phyloP scores from a whole-genome alignment of 371 early-diverging fungal genomes.

The Dichotomocladium elegans region DNA sequence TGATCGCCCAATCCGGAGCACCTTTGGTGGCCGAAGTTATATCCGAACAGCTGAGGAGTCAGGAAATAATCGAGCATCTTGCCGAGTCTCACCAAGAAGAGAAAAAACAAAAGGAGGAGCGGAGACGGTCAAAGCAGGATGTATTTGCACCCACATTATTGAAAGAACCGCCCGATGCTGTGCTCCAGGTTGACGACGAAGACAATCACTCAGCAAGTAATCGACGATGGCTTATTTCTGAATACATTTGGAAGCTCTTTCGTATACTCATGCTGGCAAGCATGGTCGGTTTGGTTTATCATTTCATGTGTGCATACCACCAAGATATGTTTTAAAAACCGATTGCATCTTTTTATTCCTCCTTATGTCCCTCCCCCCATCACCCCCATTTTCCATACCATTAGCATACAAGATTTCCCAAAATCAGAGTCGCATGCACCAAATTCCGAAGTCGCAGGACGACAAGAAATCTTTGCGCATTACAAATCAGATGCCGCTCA shows the following conservation, averaged over 20 bases:
- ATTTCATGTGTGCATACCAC: constrained; percentile 23
- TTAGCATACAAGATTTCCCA: too few species aligned
- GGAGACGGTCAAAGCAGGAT: constrained; percentile 2
- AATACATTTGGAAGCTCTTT: constrained; percentile 41
- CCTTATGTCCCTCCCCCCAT: not conserved
- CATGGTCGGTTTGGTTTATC: constrained; percentile 34
- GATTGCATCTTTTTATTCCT: not conserved
- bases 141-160: constrained; percentile 14
- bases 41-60: constrained; percentile 38
- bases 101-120: constrained; percentile 10
- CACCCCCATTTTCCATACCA: not conserved
- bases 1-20: constrained; percentile 40
- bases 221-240: constrained; percentile 20
- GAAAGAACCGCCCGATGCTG: constrained; percentile 12
- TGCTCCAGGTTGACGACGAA: not conserved
- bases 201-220: not conserved
- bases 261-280: constrained; percentile 35
- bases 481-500: too few species aligned
- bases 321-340: constrained; percentile 5
- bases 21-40: constrained; percentile 39
- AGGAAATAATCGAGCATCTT: constrained; percentile 39
- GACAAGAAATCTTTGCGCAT: too few species aligned
- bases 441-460: too few species aligned
- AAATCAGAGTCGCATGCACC: too few species aligned
- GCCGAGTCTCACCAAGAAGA: constrained; percentile 34